Evolutionary conservation across 108 stramenopile genomes (phyloP).

Genomic region (Bacterosira constricta): DNA sequence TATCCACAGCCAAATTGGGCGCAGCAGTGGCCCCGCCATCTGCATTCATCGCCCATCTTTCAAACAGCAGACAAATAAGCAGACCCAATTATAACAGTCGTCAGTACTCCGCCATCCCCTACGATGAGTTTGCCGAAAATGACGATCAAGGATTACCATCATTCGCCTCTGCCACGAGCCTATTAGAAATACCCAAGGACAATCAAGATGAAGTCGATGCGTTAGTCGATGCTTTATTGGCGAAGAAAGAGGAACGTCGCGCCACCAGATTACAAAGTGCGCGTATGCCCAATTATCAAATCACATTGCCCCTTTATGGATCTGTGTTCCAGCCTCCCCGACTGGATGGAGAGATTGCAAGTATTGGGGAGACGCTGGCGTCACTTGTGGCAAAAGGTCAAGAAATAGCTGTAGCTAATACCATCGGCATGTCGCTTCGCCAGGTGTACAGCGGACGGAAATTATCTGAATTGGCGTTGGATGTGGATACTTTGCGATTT

Average conservation of each 20-base stretch:
- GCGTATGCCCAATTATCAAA: slow-evolving; percentile 41
- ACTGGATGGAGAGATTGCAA: background rate
- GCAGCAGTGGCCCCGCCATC: background rate
- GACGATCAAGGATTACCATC: background rate
- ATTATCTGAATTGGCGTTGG: slow-evolving; percentile 55
- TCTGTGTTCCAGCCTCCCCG: slow-evolving; percentile 5
- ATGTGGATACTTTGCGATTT: slow-evolving; percentile 66
- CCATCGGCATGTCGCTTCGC: slow-evolving; percentile 63
- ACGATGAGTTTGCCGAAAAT: slow-evolving; percentile 27
- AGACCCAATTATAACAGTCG: slow-evolving; percentile 17
- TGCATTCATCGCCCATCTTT: background rate
- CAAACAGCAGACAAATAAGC: background rate
- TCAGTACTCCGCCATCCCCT: slow-evolving; percentile 47
- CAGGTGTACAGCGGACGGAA: slow-evolving; percentile 61
- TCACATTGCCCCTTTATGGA: slow-evolving; percentile 50
- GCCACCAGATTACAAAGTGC: slow-evolving; percentile 10
- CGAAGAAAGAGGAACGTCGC: slow-evolving; percentile 48
- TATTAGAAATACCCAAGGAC: slow-evolving; percentile 22
- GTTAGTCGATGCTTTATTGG: slow-evolving; percentile 49
- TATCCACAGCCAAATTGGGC: slow-evolving; percentile 8
- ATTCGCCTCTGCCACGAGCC: slow-evolving; percentile 3
- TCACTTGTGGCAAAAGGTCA: slow-evolving; percentile 49
- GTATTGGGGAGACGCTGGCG: slow-evolving; percentile 14
- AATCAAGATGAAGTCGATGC: slow-evolving; percentile 53
- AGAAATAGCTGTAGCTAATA: slow-evolving; percentile 31